phyloP scores from a whole-genome alignment of 305 asterid species.

The Rubia tinctorum region DNA sequence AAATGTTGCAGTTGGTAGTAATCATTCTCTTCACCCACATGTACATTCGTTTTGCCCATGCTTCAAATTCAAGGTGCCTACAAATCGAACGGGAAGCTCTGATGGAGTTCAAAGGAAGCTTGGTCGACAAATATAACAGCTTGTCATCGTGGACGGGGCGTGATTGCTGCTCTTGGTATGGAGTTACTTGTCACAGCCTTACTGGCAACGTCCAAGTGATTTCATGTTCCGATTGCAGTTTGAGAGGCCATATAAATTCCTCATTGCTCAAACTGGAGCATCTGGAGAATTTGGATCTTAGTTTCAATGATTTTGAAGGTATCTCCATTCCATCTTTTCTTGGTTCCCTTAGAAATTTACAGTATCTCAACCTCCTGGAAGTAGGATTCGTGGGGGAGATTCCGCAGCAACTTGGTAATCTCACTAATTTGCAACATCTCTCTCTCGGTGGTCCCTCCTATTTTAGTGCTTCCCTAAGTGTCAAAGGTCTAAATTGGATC shows the following conservation, averaged over 20 bases:
- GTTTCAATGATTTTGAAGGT: neutral
- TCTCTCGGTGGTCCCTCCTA: neutral
- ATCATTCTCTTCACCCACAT: too few relatives aligned
- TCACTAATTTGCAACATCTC: neutral
- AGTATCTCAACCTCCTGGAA: neutral
- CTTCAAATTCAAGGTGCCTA: neutral
- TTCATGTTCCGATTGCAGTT: neutral
- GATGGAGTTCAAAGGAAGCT: neutral
- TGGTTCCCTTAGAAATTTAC: neutral
- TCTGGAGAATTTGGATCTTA: neutral
- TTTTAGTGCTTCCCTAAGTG: neutral
- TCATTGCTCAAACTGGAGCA: neutral
- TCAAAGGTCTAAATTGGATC: neutral
- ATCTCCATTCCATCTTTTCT: neutral
- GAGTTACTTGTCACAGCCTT: neutral
- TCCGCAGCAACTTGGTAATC: neutral
- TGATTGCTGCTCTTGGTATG: neutral
- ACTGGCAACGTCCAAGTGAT: neutral
- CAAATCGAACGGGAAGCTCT: neutral
- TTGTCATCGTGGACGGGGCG: neutral
- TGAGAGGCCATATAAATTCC: neutral
- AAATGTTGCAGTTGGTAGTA: too few relatives aligned
- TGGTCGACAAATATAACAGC: neutral
- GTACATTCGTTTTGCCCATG: neutral
- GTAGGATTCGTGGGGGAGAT: neutral